A percentile compares a stretch with the other conserved stretches of the same genome.
These are phyloP conservation scores for Fusarium devonianum DNA, from an alignment of 2,329 filamentous ascomycete genomes.

Conservation along the genomic window DNA sequence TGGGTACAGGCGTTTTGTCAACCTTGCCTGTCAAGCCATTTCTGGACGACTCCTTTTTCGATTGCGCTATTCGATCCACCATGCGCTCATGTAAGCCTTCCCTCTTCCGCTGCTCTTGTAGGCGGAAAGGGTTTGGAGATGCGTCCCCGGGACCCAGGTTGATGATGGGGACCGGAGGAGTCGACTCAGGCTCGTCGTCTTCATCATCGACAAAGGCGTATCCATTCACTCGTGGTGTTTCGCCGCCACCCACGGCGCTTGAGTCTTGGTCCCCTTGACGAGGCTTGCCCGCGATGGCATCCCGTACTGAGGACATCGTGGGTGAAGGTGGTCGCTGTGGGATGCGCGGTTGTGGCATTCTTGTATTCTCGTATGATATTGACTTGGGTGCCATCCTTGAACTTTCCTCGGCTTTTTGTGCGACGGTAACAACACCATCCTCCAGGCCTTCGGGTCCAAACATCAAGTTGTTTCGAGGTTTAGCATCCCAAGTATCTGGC, in stretches of 20 bases:
- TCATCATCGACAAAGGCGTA: conserved; percentile 94
- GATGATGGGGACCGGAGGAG: conserved; percentile 51
- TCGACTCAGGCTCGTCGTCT: conserved; percentile 53
- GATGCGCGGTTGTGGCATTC: conserved; percentile 65
- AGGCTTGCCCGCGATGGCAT: conserved; percentile 80
- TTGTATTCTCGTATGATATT: conserved; percentile 84
- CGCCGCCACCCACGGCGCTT: conserved; percentile 58
- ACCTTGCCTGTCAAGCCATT: conserved; percentile 67
- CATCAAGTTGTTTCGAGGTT: conserved; percentile 86
- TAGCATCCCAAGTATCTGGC: conserved; percentile 76
- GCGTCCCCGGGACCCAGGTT: conserved; percentile 66
- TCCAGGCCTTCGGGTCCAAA: conserved; percentile 74
- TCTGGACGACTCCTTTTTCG: conserved; percentile 69
- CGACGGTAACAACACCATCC: conserved; percentile 66
- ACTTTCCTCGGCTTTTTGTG: conserved; percentile 71
- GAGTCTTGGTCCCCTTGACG: conserved; percentile 69
- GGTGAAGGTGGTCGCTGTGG: conserved; percentile 71
- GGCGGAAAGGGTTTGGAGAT: conserved; percentile 82
- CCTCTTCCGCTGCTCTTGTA: conserved; percentile 75
- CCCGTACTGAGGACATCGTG: conserved; percentile 82
- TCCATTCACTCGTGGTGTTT: conserved; percentile 90
- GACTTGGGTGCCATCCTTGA: conserved; percentile 79
- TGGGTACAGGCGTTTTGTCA: conserved; percentile 69
- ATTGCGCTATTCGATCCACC: conserved; percentile 81
- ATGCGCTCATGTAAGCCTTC: conserved; percentile 86